These are phyloP conservation scores for Aspergillus aculeatus DNA, from an alignment of 2,329 filamentous ascomycete species.

Conservation along the genomic window DNA sequence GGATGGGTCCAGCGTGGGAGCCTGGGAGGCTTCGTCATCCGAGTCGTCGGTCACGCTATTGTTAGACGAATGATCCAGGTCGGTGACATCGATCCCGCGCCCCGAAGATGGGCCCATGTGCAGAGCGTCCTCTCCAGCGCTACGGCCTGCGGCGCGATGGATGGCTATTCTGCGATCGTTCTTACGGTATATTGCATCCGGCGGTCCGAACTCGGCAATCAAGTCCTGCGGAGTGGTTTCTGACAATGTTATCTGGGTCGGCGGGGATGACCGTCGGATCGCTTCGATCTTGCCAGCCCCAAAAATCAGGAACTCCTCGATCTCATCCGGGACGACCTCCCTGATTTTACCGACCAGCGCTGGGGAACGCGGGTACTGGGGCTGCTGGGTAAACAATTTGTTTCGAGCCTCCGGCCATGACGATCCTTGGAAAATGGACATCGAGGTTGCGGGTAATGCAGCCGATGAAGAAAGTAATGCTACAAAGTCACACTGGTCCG, in stretches of 20 bases:
- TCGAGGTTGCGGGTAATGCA: constrained; percentile 73
- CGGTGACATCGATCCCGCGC: constrained; percentile 49
- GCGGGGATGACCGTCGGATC: constrained; percentile 65
- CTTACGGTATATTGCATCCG: constrained; percentile 90
- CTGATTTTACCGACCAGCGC: constrained; percentile 67
- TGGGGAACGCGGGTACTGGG: constrained; percentile 72
- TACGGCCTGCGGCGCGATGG: constrained; percentile 51
- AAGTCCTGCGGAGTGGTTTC: constrained; percentile 91
- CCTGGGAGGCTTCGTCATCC: constrained; percentile 56
- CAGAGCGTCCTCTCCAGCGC: constrained; percentile 30
- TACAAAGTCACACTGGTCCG: constrained; percentile 73
- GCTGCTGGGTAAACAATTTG: constrained; percentile 70
- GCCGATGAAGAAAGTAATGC: constrained; percentile 77
- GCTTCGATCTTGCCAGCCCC: constrained; percentile 78
- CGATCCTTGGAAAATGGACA: constrained; percentile 86
- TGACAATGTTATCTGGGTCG: constrained; percentile 72
- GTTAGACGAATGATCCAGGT: constrained; percentile 73
- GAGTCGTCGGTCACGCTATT: constrained; percentile 70
- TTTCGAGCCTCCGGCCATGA: constrained; percentile 85
- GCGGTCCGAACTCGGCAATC: constrained; percentile 84
- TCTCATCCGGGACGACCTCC: constrained; percentile 82
- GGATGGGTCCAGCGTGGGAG: constrained; percentile 60
- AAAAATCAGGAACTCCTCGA: constrained; percentile 75
- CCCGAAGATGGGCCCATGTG: constrained; percentile 38
- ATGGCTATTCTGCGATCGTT: constrained; percentile 86